Evolutionary conservation across 2,329 filamentous ascomycete genomes (phyloP), one percentile per base, ranked within the genome.

Genomic region (Fusarium tjaetaba): DNA sequence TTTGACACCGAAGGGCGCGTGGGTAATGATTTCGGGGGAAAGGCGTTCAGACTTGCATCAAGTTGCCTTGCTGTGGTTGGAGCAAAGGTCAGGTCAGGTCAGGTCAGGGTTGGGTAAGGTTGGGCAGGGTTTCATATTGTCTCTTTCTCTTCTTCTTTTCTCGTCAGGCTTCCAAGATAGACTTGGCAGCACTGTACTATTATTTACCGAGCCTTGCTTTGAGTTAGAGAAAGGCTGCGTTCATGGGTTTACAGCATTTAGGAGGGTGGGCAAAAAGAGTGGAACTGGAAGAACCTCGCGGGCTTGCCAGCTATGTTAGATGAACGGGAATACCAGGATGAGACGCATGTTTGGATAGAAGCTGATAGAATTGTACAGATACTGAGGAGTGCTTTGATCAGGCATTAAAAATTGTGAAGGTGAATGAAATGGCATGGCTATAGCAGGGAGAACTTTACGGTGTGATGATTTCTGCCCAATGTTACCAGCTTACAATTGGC

Each of bases 1-100:
- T 45, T 38, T 55, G 66, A 56, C 24, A 74, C 39, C 39, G 46
- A 30, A 36, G 70, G 73, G 73, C 68, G 73, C 73, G 75, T 62
- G 73, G 70, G 61, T 75, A 71, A 72, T 77, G 76, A 71, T 70
- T 77, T 70, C 70, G 65, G 63, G 70, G 65, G 60, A 57, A 75
- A 72, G 74, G 76, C 72, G 68, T 64, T 65, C 42, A 63, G 65
- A 59, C 53, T 70, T 72, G 68, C 65, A 76, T 71, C 43, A 56
- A 55, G 38, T 64, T 68, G 64, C 74, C 65, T 67, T 65, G 63
- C 46, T 67, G 68, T 61, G 62, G 67, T 67, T 74, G 59, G 61
- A 52, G 66, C 68, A 49, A 56, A 57, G 68, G 57, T 57, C 43
- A 34, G 32, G 14, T 34, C 42, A 32, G 32, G 13, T 32, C 32